Percentiles rank a stretch among this genome's conserved stretches.
These are phyloP conservation scores for Aspergillus fijiensis DNA, from an alignment of 2,329 filamentous ascomycete species.

Conservation along the genomic window DNA sequence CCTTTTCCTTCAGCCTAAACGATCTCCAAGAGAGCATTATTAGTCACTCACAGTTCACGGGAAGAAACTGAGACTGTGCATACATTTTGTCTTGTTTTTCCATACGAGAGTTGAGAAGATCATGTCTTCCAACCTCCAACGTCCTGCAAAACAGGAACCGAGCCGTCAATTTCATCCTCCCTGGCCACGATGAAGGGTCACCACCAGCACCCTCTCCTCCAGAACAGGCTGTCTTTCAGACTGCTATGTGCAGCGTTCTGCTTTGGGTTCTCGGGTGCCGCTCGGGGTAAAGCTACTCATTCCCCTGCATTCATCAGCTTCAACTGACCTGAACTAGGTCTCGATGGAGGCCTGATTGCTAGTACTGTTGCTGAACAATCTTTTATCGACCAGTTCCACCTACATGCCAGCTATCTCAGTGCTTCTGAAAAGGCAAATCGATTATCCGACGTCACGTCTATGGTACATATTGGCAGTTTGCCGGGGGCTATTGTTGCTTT, in stretches of 20 bases:
- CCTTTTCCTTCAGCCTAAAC: background rate
- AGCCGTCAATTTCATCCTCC: background rate
- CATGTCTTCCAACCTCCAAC: background rate
- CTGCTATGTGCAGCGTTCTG: constrained; percentile 4
- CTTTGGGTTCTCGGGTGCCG: constrained; percentile 6
- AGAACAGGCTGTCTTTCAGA: background rate
- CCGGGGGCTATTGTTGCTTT: constrained; percentile 36
- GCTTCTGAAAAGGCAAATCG: constrained; percentile 29
- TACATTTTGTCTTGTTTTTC: background rate
- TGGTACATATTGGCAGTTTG: constrained; percentile 43
- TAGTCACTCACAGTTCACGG: background rate
- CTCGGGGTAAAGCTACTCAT: background rate
- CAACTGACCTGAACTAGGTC: constrained; percentile 11
- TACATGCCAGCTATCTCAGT: constrained; percentile 11
- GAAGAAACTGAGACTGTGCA: background rate
- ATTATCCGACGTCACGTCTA: constrained; percentile 39
- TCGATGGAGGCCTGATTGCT: constrained; percentile 24
- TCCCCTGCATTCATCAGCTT: background rate
- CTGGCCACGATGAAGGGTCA: background rate
- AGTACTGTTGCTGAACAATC: constrained; percentile 22
- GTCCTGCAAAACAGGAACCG: background rate
- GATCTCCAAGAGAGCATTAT: background rate
- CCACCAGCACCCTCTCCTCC: background rate
- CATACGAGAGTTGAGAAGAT: background rate
- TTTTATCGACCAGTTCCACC: constrained; percentile 18